Conservation (phyloP, 495 filamentous ascomycete genomes). For the Lepidopterella palustris region DNA sequence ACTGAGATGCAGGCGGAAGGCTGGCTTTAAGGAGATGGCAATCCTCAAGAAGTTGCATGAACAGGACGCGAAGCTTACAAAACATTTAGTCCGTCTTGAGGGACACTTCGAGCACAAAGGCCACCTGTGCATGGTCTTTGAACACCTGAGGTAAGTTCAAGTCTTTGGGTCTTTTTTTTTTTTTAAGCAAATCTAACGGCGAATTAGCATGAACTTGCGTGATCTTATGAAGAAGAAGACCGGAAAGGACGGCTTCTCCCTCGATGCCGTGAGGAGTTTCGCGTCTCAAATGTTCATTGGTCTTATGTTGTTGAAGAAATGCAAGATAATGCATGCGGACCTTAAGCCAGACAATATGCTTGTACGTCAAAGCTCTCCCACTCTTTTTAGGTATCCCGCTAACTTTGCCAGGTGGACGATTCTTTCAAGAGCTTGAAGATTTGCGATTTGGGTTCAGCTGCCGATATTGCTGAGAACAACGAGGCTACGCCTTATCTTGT, state of each 20-base stretch:
- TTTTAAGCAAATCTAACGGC: background rate
- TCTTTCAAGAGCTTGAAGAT: constrained; percentile 81
- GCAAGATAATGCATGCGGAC: constrained; percentile 91
- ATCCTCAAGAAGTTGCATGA: constrained; percentile 78
- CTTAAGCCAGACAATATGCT: constrained; percentile 96
- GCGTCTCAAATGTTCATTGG: constrained; percentile 92
- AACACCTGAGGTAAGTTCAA: constrained; percentile 58
- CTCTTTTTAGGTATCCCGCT: background rate
- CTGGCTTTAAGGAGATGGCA: constrained; percentile 88
- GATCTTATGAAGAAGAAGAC: constrained; percentile 79
- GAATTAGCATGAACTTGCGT: constrained; percentile 57
- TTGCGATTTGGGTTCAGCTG: constrained; percentile 91
- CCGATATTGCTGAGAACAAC: constrained; percentile 70
- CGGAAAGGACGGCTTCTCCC: constrained; percentile 73
- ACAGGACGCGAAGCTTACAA: constrained; percentile 83
- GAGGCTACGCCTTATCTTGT: constrained; percentile 91
- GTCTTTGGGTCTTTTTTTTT: background rate
- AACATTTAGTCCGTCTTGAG: constrained; percentile 83
- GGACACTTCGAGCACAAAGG: constrained; percentile 87
- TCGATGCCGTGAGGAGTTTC: constrained; percentile 78
- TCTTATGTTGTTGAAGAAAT: constrained; percentile 75
- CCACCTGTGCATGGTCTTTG: constrained; percentile 94
- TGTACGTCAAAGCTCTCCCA: constrained; percentile 34
- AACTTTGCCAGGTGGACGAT: constrained; percentile 49
- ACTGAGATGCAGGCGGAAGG: constrained; percentile 40